Base-by-base conservation (phyloP, 176 grass and related monocot genomes). In the Rhynchospora tenuis region DNA sequence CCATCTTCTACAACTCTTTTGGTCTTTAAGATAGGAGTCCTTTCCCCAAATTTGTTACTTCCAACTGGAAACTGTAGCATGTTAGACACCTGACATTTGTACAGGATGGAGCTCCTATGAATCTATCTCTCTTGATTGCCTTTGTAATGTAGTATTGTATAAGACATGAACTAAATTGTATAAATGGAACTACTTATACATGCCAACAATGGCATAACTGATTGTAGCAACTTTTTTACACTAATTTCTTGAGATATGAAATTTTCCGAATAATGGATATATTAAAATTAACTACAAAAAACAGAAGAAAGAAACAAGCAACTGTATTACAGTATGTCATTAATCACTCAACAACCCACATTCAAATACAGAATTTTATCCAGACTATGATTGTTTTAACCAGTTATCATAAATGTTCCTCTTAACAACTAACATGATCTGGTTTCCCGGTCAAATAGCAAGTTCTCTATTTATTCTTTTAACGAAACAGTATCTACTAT, bases 381-480 rank as follows among this genome's bases (percentile, higher is more conserved):
- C 46, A 50, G 43, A 73, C 45, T 26, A 51, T 73, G 7, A 73
- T 50, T 54, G 47, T 27, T 75, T 75, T 27, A 75, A 52, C 46
- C 71, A 74, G 45, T 7, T 74, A 1, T 46, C 45, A 54, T 3
- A 17, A 61, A 7, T 75, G 24, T 28, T 75, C 5, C 72, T 28
- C 46, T 3, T 17, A 76, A 31, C 73, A 76, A 55, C 48, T 31
- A 56, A 33, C 73, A 56, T 77, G 73, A 77, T 77, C 73, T 77
- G 45, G 71, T 27, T 7, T 22, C 47, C 38, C 9, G 5, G 9
- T 73, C 43, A 73, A 73, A 20, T 48, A 24, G 22, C 31, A 28
- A 64, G 11, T 56, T 56, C 54, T 56, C 54, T 56, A 4, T 15
- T 56, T 56, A 56, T 56, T 56, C 54, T 17, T 56, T 62, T 22